Evolutionary conservation across 805 yeast species (phyloP), one percentile per base, ranked within the genome.

Genomic region (Yamadazyma akitaensis): DNA sequence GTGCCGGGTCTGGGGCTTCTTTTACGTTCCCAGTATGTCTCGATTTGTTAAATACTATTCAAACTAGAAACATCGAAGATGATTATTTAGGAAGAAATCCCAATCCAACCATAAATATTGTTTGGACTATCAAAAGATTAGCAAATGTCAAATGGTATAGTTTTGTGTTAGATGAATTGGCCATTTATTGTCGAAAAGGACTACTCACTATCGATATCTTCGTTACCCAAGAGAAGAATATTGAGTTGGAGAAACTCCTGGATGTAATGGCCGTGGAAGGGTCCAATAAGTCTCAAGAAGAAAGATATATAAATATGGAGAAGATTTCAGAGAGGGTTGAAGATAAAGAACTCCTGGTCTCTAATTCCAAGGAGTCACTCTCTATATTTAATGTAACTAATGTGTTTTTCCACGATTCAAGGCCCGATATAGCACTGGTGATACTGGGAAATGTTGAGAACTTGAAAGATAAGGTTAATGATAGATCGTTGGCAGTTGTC

Each of bases 1-100:
- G 64, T 10, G 70, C 73, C 3, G 81, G 81, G 1, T 64, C 75
- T 2, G 82, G 82, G 2, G 72, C 70, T 5, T 65, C 80, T 1
- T 75, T 71, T 54, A 62, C 67, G 1, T 64, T 76, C 42, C 80
- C 81, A 1, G 65, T 73, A 1, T 73, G 76, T 8, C 55, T 75
- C 32, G 73, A 72, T 37, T 57, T 74, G 33, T 51, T 75, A 19
- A 50, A 61, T 36, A 54, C 60, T 3, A 57, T 71, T 14, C 47
- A 61, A 42, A 30, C 31, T 11, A 58, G 65, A 43, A 63, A 68
- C 18, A 47, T 43, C 1, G 55, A 35, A 0, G 57, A 54, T 4
- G 77, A 73, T 43, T 68, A 37, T 49, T 51, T 68, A 31, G 57
- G 59, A 32, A 60, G 77, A 32, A 73, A 75, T 1, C 39, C 46